Percentiles rank a stretch among this genome's conserved stretches.
These are phyloP conservation scores for Stagonosporopsis chrysanthemi DNA, from an alignment of 2,329 filamentous ascomycete genomes.

Conservation along the genomic window DNA sequence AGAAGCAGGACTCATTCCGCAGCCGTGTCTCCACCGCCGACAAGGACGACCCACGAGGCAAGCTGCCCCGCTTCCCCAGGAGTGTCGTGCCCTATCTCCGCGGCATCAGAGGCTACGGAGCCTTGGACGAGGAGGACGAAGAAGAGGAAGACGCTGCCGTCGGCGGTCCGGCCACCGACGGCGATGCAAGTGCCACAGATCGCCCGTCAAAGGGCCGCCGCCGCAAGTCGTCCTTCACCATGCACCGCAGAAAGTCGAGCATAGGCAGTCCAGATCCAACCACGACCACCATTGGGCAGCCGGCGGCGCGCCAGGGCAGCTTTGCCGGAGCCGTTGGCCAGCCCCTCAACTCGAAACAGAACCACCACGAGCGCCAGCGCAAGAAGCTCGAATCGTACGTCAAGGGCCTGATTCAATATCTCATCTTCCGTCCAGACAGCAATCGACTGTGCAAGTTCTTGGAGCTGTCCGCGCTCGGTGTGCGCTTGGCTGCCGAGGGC, in stretches of 20 bases:
- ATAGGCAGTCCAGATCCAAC: constrained; percentile 46
- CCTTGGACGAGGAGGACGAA: constrained; percentile 71
- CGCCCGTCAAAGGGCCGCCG: constrained; percentile 61
- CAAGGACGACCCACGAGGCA: constrained; percentile 70
- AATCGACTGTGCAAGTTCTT: constrained; percentile 96
- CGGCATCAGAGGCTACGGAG: constrained; percentile 72
- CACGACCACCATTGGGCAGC: constrained; percentile 30
- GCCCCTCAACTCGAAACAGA: constrained; percentile 55
- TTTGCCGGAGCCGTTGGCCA: constrained; percentile 50
- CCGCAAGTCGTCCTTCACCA: constrained; percentile 63
- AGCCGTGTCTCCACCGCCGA: constrained; percentile 58
- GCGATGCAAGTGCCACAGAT: constrained; percentile 74
- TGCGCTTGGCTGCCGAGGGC: constrained; percentile 91
- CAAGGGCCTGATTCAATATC: constrained; percentile 91
- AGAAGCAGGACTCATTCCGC: constrained; percentile 83
- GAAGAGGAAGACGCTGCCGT: constrained; percentile 69
- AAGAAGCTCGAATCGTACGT: constrained; percentile 88
- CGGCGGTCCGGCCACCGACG: constrained; percentile 64
- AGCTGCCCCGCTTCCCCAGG: constrained; percentile 88
- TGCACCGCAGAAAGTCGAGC: constrained; percentile 68
- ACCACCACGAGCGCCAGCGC: constrained; percentile 80
- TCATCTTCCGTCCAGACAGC: constrained; percentile 96
- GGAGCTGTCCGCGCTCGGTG: constrained; percentile 90
- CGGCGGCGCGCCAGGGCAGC: constrained; percentile 47
- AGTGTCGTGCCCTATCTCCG: constrained; percentile 90